Evolutionary conservation across 164 flowering plant genomes (phyloP).

Genomic region (Umbellularia californica): DNA sequence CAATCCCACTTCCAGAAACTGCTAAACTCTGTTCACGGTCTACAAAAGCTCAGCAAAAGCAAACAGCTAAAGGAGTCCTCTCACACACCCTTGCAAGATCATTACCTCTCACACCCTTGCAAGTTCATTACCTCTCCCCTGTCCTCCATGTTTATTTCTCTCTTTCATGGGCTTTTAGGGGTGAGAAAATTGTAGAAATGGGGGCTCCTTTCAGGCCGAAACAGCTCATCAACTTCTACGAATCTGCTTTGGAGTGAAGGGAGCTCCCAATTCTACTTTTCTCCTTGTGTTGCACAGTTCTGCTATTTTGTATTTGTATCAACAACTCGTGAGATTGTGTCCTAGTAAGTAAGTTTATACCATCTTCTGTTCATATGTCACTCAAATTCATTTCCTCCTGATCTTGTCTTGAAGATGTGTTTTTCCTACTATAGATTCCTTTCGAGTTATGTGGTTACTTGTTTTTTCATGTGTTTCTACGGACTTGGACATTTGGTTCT

Average conservation of each 20-base stretch:
- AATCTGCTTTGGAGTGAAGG: conserved; percentile 24
- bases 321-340: too few species aligned
- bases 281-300: conserved; percentile 3
- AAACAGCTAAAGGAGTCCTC: neutral
- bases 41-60: neutral
- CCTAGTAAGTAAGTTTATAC: too few species aligned
- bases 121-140: neutral
- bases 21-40: neutral
- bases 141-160: neutral
- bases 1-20: neutral
- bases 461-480: too few species aligned
- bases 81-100: neutral
- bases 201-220: conserved; percentile 24
- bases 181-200: conserved; percentile 24
- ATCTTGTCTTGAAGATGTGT: too few species aligned
- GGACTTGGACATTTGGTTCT: too few species aligned
- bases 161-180: neutral
- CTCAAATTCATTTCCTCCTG: too few species aligned
- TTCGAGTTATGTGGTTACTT: too few species aligned
- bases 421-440: too few species aligned
- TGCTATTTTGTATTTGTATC: too few species aligned
- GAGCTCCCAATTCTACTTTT: conserved; percentile 27
- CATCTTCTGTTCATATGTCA: too few species aligned
- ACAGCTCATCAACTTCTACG: conserved; percentile 1
- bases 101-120: neutral